Conservation (phyloP, 352 stramenopile genomes). For the Phytophthora sp. region DNA sequence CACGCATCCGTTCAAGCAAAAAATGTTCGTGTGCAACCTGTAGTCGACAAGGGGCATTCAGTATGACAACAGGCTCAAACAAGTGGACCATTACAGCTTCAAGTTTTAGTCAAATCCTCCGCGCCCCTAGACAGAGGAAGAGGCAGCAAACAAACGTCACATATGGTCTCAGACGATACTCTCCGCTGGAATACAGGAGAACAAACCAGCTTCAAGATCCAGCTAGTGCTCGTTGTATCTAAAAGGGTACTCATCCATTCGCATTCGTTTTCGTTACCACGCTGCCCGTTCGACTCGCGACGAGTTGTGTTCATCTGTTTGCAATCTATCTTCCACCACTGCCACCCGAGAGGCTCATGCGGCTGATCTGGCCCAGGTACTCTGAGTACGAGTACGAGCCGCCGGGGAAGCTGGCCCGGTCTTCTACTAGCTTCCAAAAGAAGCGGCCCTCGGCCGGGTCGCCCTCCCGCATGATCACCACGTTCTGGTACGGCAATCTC, state of each 20-base stretch:
- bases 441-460: conserved; percentile 94
- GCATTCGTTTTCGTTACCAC: conserved; percentile 25
- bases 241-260: conserved; percentile 37
- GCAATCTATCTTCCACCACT: conserved; percentile 63
- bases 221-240: conserved; percentile 11
- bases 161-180: conserved; percentile 8
- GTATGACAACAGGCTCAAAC: neutral
- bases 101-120: conserved; percentile 15
- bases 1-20: conserved; percentile 13
- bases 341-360: conserved; percentile 63
- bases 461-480: conserved; percentile 95
- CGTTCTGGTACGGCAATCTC: conserved; percentile 77
- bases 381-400: conserved; percentile 98
- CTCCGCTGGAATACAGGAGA: conserved; percentile 1
- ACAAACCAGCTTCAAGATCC: neutral
- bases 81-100: conserved; percentile 22
- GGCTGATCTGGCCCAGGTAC: conserved; percentile 93
- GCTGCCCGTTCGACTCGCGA: conserved; percentile 12
- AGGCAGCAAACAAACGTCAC: conserved; percentile 10
- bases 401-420: conserved; percentile 96
- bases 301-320: conserved; percentile 26
- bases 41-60: neutral
- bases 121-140: conserved; percentile 21
- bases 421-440: conserved; percentile 98
- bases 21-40: conserved; percentile 14